These are phyloP conservation scores for Combretum micranthum DNA, from an alignment of 345 rosid species.

Conservation along the genomic window DNA sequence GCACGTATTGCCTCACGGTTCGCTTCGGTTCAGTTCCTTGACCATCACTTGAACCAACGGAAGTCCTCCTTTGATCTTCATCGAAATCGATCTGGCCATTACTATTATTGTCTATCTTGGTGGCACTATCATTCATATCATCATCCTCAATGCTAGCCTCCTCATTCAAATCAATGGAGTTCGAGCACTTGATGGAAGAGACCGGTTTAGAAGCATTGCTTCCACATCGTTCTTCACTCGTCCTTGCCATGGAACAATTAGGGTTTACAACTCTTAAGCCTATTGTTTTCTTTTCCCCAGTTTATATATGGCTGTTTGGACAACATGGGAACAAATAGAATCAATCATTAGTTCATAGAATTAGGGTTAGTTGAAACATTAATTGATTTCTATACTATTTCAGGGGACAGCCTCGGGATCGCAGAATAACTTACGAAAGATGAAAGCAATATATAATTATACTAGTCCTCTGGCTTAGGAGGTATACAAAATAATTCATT, in stretches of 20 bases:
- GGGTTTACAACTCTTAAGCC: too few relatives aligned
- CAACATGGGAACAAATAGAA: too few relatives aligned
- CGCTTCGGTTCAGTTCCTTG: background rate
- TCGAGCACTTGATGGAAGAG: constrained; percentile 2
- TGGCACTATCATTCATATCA: background rate
- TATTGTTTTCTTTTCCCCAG: too few relatives aligned
- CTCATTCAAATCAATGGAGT: constrained; percentile 32
- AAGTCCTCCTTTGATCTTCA: constrained; percentile 12
- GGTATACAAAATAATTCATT: too few relatives aligned
- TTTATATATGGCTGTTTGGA: too few relatives aligned
- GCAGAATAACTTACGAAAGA: too few relatives aligned
- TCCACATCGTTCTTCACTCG: background rate
- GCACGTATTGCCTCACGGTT: constrained; percentile 53
- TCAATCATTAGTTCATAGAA: too few relatives aligned
- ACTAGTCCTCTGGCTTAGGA: too few relatives aligned
- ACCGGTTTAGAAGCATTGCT: background rate
- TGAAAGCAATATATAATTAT: too few relatives aligned
- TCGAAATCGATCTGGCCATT: background rate
- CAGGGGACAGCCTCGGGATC: too few relatives aligned
- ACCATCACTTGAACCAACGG: background rate
- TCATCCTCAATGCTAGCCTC: constrained; percentile 14
- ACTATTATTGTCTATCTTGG: constrained; percentile 18
- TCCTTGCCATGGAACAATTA: background rate
- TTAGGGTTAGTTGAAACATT: too few relatives aligned
- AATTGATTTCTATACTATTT: too few relatives aligned